Conservation (phyloP, 148 eudicot genomes). For the Hydrangea macrophylla region DNA sequence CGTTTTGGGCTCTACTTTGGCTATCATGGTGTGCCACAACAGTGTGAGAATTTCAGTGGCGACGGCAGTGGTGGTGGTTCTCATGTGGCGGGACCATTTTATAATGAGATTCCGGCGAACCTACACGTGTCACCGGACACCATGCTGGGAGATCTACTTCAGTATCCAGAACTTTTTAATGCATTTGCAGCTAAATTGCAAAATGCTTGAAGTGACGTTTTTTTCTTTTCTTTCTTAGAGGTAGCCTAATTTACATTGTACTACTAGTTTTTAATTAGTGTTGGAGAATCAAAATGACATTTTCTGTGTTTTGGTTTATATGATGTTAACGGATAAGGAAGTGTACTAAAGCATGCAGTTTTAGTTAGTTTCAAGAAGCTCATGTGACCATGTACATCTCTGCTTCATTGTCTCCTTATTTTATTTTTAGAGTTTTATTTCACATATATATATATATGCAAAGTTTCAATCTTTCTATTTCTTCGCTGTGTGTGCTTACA, state of each 20-base stretch:
- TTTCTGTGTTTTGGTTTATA: too few species aligned
- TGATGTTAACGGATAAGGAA: too few species aligned
- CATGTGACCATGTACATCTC: too few species aligned
- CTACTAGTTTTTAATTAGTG: too few species aligned
- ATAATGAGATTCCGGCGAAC: constrained; percentile 6
- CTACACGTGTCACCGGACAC: constrained; percentile 9
- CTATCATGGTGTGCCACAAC: not conserved
- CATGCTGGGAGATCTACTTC: constrained; percentile 28
- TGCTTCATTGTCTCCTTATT: too few species aligned
- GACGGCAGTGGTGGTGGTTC: not conserved
- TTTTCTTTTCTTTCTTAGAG: not conserved
- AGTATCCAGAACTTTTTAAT: constrained; percentile 32
- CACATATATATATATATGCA: too few species aligned
- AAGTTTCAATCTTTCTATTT: too few species aligned
- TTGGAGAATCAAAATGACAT: too few species aligned
- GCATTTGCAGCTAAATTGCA: constrained; percentile 28
- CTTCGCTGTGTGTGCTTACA: too few species aligned
- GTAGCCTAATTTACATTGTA: not conserved
- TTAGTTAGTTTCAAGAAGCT: too few species aligned
- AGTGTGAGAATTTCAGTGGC: constrained; percentile 1
- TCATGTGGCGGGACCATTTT: not conserved
- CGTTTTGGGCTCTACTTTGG: constrained; percentile 12
- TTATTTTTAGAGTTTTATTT: too few species aligned
- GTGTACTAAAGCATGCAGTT: too few species aligned
- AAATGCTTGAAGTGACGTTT: constrained; percentile 17